Evolutionary conservation across 257 asterid genomes (phyloP).

Genomic region (Gynochthodes officinalis): DNA sequence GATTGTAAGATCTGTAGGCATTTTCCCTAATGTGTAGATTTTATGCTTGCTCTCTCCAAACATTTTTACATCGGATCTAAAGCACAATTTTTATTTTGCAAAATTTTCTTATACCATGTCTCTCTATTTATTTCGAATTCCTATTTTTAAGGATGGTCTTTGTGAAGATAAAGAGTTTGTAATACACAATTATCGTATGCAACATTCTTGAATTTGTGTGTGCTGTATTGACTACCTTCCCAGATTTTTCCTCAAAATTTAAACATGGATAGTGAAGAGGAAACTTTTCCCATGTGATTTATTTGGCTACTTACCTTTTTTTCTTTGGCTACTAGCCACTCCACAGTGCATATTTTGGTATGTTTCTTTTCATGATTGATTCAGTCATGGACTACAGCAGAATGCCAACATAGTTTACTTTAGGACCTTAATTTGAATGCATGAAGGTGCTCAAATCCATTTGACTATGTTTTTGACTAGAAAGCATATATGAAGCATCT

Average conservation of each 20-base stretch:
- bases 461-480: not conserved
- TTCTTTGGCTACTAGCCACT: not conserved
- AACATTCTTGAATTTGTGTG: not conserved
- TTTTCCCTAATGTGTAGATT: not conserved
- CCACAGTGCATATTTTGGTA: not conserved
- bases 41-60: not conserved
- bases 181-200: not conserved
- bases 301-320: conserved; percentile 4
- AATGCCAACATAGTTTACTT: not conserved
- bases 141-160: not conserved
- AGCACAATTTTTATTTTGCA: not conserved
- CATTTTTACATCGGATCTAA: not conserved
- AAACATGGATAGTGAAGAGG: not conserved
- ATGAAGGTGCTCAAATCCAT: not conserved
- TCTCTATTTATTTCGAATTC: not conserved
- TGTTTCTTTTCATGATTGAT: not conserved
- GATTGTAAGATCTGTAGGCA: not conserved
- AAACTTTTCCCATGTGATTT: too few relatives aligned
- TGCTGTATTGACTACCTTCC: not conserved
- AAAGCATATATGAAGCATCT: not conserved
- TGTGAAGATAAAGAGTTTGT: not conserved
- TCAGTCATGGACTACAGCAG: not conserved
- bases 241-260: not conserved
- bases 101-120: not conserved
- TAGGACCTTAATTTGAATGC: not conserved